Percentiles rank a stretch among this genome's conserved stretches.
Evolutionary conservation across 1,284 basidiomycete species (phyloP).

Genomic region (Ganoderma lucidum): DNA sequence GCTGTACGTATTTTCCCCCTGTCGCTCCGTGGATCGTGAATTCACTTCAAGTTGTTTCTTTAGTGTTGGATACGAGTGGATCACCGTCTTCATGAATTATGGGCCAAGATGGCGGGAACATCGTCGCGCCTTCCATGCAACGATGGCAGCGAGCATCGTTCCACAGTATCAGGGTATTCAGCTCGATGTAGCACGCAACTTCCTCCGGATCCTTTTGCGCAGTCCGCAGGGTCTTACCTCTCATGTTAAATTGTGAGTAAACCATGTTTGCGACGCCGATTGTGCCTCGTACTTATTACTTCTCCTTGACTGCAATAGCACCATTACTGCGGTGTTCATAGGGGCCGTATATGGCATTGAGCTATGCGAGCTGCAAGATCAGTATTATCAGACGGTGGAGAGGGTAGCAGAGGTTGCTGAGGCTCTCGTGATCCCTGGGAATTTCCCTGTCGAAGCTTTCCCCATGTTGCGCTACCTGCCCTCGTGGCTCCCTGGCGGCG

Average conservation of each 20-base stretch:
- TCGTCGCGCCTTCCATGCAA: slow-evolving; percentile 25
- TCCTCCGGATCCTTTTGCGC: slow-evolving; percentile 21
- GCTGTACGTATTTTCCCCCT: slow-evolving; percentile 14
- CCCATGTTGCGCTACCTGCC: slow-evolving; percentile 26
- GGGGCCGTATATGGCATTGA: slow-evolving; percentile 44
- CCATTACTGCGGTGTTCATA: slow-evolving; percentile 40
- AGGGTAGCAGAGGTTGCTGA: slow-evolving; percentile 23
- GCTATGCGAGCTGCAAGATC: slow-evolving; percentile 34
- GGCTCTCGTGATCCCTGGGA: slow-evolving; percentile 26
- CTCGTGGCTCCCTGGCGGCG: slow-evolving; percentile 28
- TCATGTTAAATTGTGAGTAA: slow-evolving; percentile 27
- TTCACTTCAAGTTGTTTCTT: background rate
- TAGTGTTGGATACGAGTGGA: slow-evolving; percentile 23
- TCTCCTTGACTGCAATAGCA: slow-evolving; percentile 27
- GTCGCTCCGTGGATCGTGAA: no score
- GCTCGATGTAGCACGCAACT: slow-evolving; percentile 5
- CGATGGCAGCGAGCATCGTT: slow-evolving; percentile 18
- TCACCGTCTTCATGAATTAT: slow-evolving; percentile 28
- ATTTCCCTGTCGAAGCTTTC: slow-evolving; percentile 27
- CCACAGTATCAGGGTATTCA: slow-evolving; percentile 17
- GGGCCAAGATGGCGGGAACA: slow-evolving; percentile 25
- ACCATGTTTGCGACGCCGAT: background rate
- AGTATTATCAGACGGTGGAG: slow-evolving; percentile 22
- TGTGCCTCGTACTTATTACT: no score
- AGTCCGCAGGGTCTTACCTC: slow-evolving; percentile 19